Percentiles rank a stretch among this genome's conserved stretches.
These are phyloP conservation scores for Hypoxylon intermedium DNA, from an alignment of 495 filamentous ascomycete species.

Conservation along the genomic window DNA sequence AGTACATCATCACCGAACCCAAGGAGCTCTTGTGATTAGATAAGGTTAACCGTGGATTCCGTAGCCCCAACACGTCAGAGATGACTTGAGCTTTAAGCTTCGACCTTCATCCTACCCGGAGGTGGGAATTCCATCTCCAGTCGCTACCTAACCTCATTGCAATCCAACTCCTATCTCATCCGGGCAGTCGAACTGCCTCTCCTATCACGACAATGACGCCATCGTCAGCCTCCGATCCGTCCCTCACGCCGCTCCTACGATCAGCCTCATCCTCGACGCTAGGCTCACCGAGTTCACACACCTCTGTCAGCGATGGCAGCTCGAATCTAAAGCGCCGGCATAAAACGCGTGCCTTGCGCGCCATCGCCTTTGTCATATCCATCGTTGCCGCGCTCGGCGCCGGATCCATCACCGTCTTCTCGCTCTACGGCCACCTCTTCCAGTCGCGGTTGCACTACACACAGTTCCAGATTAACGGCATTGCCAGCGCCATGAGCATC, in stretches of 20 bases:
- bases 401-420: slow-evolving; percentile 86
- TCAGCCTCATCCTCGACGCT: slow-evolving; percentile 43
- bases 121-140: slow-evolving; percentile 16
- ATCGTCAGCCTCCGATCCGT: slow-evolving; percentile 26
- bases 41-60: slow-evolving; percentile 20
- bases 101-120: slow-evolving; percentile 1
- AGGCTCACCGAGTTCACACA: slow-evolving; percentile 42
- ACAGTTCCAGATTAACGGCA: slow-evolving; percentile 88
- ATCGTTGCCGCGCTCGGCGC: slow-evolving; percentile 69
- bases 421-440: slow-evolving; percentile 88
- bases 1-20: not conserved
- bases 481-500: slow-evolving; percentile 82
- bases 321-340: slow-evolving; percentile 35
- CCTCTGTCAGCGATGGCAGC: slow-evolving; percentile 45
- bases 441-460: slow-evolving; percentile 82
- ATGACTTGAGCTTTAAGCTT: slow-evolving; percentile 1
- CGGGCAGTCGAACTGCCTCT: slow-evolving; percentile 12
- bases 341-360: slow-evolving; percentile 41
- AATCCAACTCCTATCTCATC: not conserved
- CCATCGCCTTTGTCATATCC: slow-evolving; percentile 50
- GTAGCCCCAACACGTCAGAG: slow-evolving; percentile 8
- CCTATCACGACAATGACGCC: slow-evolving; percentile 21
- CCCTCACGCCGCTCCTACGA: slow-evolving; percentile 44
- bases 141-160: slow-evolving; percentile 9
- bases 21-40: slow-evolving; percentile 16